Base-by-base conservation (phyloP, 208 protist species). In the Strigomonas galati region DNA sequence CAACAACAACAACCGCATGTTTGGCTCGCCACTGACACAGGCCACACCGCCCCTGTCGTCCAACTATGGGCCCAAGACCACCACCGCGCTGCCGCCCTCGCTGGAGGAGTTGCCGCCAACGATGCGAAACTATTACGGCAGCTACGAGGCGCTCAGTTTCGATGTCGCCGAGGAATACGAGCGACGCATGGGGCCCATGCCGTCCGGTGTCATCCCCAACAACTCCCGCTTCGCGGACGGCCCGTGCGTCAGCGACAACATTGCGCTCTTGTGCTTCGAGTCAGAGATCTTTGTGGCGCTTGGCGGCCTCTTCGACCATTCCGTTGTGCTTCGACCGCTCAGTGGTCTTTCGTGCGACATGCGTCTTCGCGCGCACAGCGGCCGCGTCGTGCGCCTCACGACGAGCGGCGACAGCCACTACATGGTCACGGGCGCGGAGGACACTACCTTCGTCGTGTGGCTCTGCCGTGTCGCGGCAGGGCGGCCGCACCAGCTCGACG, bases 401-500 rank as follows among this genome's bases (percentile, higher is more conserved):
- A 69, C 76, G 48, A 93, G 80, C 51, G 58, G 63, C 14, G 89
- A 95, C 67, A 89, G 84, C 54, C 72, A 71, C 49, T 92, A 86
- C 73, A 64, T 97, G 53, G 87, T 96, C 26, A 95, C 81, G 6
- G 91, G 91, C 6, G 73, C 84, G 10, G 81, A 92, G 81, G 93
- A 97, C 71, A 96, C 93, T 0, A 97, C 91, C 12, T 95, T 95
- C 66, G 81, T 91, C 60, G 82, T 97, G 19, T 97, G 91, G 90
- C 73, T 63, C 24, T 92, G 85, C 66, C 70, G 78, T 31, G 43
- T 83, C 26, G 61, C 82, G 28, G 64, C 63, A 4, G 59, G 67
- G n/a, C 69, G 69, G 15, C 67, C 23, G 37, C 62, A 10, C 57
- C 62, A 74, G 63, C 72, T 93, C 23, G 68, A 78, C 40, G 81